Conservation (phyloP, 805 yeast genomes). For the Candida manassasensis region DNA sequence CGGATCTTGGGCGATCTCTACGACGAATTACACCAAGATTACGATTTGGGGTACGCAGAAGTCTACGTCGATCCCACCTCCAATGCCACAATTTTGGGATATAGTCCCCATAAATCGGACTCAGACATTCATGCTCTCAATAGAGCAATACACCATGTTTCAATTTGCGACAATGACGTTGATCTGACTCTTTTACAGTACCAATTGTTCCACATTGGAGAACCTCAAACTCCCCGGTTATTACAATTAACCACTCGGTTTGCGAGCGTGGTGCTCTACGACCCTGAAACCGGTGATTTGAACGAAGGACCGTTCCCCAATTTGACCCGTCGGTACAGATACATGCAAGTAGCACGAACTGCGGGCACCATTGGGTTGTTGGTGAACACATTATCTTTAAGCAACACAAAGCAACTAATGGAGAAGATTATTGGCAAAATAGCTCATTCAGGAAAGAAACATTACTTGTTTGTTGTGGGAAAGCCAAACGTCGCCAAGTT, state of each 20-base stretch:
- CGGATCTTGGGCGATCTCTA: conserved; percentile 39
- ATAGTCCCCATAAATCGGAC: conserved; percentile 17
- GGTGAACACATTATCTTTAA: conserved; percentile 81
- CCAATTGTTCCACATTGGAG: conserved; percentile 62
- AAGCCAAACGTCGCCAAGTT: conserved; percentile 96
- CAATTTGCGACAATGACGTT: conserved; percentile 22
- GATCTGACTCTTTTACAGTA: conserved; percentile 36
- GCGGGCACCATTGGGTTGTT: conserved; percentile 91
- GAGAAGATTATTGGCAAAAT: conserved; percentile 58
- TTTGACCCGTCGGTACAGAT: conserved; percentile 75
- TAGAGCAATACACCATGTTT: conserved; percentile 11
- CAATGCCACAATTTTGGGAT: conserved; percentile 41
- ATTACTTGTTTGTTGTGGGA: conserved; percentile 92
- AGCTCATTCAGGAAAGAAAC: conserved; percentile 77
- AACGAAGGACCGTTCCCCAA: conserved; percentile 68
- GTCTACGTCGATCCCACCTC: conserved; percentile 21
- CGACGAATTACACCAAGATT: conserved; percentile 23
- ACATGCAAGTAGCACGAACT: conserved; percentile 82
- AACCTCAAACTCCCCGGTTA: conserved; percentile 75
- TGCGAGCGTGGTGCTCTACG: conserved; percentile 44
- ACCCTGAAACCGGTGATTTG: conserved; percentile 32
- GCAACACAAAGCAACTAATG: conserved; percentile 66
- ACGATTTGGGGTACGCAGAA: conserved; percentile 31
- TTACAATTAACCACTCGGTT: conserved; percentile 73
- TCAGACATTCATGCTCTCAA: conserved; percentile 8